phyloP scores from a whole-genome alignment of 2,329 filamentous ascomycete species.

The Hypoxylon sp. region DNA sequence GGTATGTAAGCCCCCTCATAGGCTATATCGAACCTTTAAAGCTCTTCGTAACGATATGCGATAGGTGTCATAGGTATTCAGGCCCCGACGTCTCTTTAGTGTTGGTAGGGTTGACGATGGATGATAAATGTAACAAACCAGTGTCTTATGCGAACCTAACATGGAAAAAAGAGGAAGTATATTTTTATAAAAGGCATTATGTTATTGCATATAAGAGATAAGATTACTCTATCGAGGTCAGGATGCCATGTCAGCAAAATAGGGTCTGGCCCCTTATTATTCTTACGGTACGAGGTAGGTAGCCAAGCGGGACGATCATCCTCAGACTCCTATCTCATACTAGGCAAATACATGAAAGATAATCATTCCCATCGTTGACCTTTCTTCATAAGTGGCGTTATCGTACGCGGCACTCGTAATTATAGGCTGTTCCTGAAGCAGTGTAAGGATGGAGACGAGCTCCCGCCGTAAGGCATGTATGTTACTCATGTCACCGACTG shows the following conservation, averaged over 20 bases:
- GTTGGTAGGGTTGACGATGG: not conserved
- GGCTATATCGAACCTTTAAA: not conserved
- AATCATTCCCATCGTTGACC: not conserved
- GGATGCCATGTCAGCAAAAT: not conserved
- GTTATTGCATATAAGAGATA: not conserved
- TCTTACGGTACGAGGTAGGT: not conserved
- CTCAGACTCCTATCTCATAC: not conserved
- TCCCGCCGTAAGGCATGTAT: conserved; percentile 47
- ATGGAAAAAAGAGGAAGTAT: too few relatives aligned
- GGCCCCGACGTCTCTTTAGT: not conserved
- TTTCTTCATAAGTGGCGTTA: not conserved
- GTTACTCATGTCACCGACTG: not conserved
- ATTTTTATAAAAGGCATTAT: too few relatives aligned
- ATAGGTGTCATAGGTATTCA: not conserved
- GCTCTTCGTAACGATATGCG: not conserved
- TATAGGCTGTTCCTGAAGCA: not conserved
- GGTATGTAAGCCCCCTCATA: not conserved
- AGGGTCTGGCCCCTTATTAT: not conserved
- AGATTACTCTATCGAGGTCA: not conserved
- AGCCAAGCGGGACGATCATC: not conserved
- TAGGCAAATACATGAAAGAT: not conserved
- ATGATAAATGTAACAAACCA: too few relatives aligned
- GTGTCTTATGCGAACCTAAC: too few relatives aligned
- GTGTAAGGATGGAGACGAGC: conserved; percentile 45
- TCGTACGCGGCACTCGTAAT: not conserved